Evolutionary conservation across 2,329 filamentous ascomycete species (phyloP), one percentile per base, ranked within the genome.

Genomic region (Penicillium sp.): DNA sequence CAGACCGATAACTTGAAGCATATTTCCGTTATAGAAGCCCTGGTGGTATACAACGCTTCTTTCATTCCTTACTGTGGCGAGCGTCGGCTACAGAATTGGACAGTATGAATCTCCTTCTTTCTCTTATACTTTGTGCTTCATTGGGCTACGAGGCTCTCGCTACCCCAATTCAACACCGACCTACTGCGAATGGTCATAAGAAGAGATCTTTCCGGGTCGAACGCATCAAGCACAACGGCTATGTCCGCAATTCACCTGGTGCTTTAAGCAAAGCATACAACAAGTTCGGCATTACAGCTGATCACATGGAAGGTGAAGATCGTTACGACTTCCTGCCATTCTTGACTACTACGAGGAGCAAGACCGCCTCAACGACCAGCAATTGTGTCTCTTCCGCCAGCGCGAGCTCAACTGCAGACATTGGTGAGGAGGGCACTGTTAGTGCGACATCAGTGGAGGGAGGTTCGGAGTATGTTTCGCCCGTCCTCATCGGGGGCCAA

Each of bases 401-500:
- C 26, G 13, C 29, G 19, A 27, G 27, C 7, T 62, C 64, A 26
- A 52, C 63, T 14, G 63, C 16, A n/a, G 35, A 65, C 19, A 60
- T 65, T 8, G 68, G 68, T 9, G 65, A 78, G 71, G 67, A 79
- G 33, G 88, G 88, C 48, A 73, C 81, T 41, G 90, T 90, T 52
- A 77, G 83, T 29, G 86, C 87, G 52, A 86, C 83, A 27, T 85
- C 87, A 13, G 84, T 87, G 61, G 75, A 82, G 45, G 85, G 86
- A 63, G 89, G 90, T 67, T 79, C 84, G 48, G 85, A 90, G 57
- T 93, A 90, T 67, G 80, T 93, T 13, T 83, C 86, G 0, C 86
- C 87, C 0, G 85, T 91, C 52, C 81, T 70, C n/a, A 83, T 91
- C 61, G 89, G 89, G 58, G 86, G 86, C 5, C 88, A 91, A 74